These are phyloP conservation scores for Cyberlindnera euphorbiiphila DNA, from an alignment of 805 yeast species.

Conservation along the genomic window DNA sequence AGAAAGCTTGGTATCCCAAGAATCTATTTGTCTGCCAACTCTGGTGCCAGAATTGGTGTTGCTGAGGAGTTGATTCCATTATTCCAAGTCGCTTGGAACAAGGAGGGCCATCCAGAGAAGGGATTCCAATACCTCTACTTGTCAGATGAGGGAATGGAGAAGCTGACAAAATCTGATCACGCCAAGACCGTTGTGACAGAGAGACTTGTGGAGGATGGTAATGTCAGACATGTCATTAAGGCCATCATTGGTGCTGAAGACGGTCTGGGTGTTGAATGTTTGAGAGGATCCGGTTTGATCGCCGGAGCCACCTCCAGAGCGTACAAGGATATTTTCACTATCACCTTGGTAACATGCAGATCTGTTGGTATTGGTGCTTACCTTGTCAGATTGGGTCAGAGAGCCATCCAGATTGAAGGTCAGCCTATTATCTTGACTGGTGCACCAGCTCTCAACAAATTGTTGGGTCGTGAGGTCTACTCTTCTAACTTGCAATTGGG, in stretches of 20 bases:
- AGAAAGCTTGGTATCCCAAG: constrained; percentile 91
- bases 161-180: constrained; percentile 57
- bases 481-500: constrained; percentile 96
- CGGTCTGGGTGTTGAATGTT: constrained; percentile 97
- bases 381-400: constrained; percentile 95
- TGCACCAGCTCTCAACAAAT: constrained; percentile 97
- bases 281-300: constrained; percentile 95
- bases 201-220: constrained; percentile 78
- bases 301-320: constrained; percentile 99
- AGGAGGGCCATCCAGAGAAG: constrained; percentile 64
- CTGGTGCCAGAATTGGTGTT: constrained; percentile 98
- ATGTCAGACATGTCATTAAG: constrained; percentile 74
- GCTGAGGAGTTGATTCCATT: constrained; percentile 93
- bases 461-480: constrained; percentile 95
- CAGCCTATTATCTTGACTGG: constrained; percentile 98
- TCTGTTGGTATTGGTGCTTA: constrained; percentile 99
- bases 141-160: constrained; percentile 57
- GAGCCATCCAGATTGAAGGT: constrained; percentile 98
- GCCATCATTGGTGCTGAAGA: constrained; percentile 91
- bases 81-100: constrained; percentile 92
- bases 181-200: constrained; percentile 67
- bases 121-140: constrained; percentile 91
- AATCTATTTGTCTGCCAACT: constrained; percentile 93
- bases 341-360: constrained; percentile 98
- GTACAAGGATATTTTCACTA: constrained; percentile 94